Evolutionary conservation across 1,284 basidiomycete species (phyloP), one percentile per base, ranked within the genome.

Genomic region (Termitomyces sp.): DNA sequence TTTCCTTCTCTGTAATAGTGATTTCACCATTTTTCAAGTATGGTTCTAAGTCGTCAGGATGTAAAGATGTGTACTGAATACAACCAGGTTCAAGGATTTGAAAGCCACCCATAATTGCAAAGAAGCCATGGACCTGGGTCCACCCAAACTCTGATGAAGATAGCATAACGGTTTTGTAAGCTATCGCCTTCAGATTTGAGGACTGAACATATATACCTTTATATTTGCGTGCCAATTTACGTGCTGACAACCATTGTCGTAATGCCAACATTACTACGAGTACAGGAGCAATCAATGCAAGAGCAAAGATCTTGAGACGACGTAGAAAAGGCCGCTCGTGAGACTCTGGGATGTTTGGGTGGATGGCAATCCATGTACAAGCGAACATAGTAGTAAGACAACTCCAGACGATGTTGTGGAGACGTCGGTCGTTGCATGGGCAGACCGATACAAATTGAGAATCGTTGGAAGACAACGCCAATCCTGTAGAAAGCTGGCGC

Each of bases 291-390:
- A 60, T 31, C 19, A 62, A 7, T 7, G 47, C 56, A 0, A 47
- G 11, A 6, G 42, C 18, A 50, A 57, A 54, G 5, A 57, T 35
- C 9, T 41, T 28, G 11, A 49, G 13, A 9, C 58, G 54, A 11
- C 52, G 50, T 1, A 16, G 6, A 0, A 51, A 19, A 11, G 53
- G 48, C 8, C 55, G 31, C 1, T 62, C 55, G 2, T 13, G 6
- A 4, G 41, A 11, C 28, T 48, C 49, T 8, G 69, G 69, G 28
- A 70, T 54, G 43, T 73, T 71, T 1, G 69, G 71, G 52, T 72
- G 69, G 2, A 71, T 54, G 0, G 70, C 57, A 3, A 69, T 57
- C 69, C 69, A 73, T 1, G 67, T 66, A 46, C 66, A 72, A 0
- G 63, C 54, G 31, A 68, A 64, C 3, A 71, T 60, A 0, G 67